Evolutionary conservation across 2,329 filamentous ascomycete genomes (phyloP).

Genomic region (Pestalotiopsis fici): DNA sequence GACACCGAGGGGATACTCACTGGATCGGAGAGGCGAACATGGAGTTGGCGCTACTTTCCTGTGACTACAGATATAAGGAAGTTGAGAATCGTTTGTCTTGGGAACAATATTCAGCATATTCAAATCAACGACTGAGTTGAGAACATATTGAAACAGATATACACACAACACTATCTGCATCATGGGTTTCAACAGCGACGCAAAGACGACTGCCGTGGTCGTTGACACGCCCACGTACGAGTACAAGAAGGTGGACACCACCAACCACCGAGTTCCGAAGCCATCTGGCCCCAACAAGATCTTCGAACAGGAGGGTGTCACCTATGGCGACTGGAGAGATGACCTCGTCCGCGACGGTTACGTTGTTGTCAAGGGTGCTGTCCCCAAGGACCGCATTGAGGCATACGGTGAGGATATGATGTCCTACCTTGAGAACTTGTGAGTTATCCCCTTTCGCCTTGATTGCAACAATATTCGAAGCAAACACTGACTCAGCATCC

Average conservation of each 20-base stretch:
- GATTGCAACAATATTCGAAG: no score
- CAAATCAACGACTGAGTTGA: background rate
- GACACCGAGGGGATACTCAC: background rate
- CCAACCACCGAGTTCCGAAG: background rate
- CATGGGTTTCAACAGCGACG: conserved; percentile 1
- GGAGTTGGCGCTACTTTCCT: background rate
- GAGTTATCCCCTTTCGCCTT: no score
- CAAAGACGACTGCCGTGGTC: background rate
- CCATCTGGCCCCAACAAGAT: conserved; percentile 9
- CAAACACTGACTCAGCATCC: background rate
- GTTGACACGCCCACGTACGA: background rate
- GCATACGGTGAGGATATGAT: conserved; percentile 17
- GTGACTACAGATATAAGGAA: background rate
- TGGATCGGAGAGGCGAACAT: background rate
- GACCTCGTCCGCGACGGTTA: conserved; percentile 25
- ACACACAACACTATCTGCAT: background rate
- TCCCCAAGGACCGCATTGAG: conserved; percentile 16
- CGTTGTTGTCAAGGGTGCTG: conserved; percentile 25
- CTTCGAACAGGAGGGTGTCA: background rate
- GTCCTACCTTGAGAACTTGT: conserved; percentile 2
- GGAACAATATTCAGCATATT: background rate
- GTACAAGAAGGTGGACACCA: background rate
- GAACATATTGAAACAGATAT: background rate
- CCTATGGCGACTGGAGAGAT: conserved; percentile 20
- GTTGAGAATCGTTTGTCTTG: background rate